Conservation (phyloP, 257 asterid species). For the Solanum arcanum region DNA sequence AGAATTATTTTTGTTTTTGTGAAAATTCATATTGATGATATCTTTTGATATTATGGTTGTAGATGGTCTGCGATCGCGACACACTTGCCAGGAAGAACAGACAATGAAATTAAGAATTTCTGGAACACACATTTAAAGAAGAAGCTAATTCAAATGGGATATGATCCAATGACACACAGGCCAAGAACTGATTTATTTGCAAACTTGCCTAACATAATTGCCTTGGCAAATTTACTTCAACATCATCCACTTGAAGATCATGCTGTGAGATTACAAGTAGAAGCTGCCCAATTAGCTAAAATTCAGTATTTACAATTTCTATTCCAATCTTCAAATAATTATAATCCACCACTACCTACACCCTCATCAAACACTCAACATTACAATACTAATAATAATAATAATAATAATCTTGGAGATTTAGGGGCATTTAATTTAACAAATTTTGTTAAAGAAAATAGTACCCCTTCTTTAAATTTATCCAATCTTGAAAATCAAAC, state of each 20-base stretch:
- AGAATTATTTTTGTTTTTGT: background rate
- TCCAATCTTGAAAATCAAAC: conserved; percentile 17
- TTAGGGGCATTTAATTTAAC: background rate
- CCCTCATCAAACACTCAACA: background rate
- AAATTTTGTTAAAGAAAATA: background rate
- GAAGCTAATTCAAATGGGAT: conserved; percentile 77
- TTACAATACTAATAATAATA: background rate
- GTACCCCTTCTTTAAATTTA: background rate
- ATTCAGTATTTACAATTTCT: conserved; percentile 45
- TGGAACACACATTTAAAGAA: conserved; percentile 94
- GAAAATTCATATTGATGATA: background rate
- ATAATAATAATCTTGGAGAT: background rate
- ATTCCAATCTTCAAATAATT: conserved; percentile 19
- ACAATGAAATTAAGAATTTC: conserved; percentile 48
- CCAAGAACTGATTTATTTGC: conserved; percentile 72
- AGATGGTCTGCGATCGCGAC: conserved; percentile 94
- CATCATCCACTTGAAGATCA: conserved; percentile 50
- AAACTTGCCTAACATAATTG: conserved; percentile 62
- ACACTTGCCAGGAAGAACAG: conserved; percentile 57
- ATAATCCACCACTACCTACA: background rate
- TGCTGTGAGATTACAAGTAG: conserved; percentile 31
- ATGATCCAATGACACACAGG: conserved; percentile 82
- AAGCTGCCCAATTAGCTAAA: conserved; percentile 26
- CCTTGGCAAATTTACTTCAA: conserved; percentile 60
- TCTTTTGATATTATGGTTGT: background rate